Conservation (phyloP, 106 monocot genomes). For the Narthecium ossifragum region DNA sequence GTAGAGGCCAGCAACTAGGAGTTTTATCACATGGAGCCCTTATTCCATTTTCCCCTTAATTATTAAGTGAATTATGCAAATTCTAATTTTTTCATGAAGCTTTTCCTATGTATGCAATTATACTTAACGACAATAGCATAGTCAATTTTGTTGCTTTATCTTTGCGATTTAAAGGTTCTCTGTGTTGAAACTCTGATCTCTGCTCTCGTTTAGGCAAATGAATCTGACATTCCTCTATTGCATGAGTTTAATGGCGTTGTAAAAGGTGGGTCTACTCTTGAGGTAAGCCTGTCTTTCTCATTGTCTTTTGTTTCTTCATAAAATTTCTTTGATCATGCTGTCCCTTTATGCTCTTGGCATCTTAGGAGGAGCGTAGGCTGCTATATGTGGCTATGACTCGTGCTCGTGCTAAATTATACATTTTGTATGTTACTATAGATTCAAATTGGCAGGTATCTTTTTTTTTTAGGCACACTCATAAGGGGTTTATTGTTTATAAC, state of each 20-base stretch:
- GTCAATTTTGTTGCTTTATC: no score
- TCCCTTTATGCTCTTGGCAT: not conserved
- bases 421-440: slow-evolving; percentile 64
- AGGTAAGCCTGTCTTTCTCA: slow-evolving; percentile 37
- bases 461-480: no score
- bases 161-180: no score
- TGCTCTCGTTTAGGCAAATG: slow-evolving; percentile 55
- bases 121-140: no score
- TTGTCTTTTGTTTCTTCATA: not conserved
- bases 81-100: no score
- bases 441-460: slow-evolving; percentile 73
- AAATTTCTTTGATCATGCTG: not conserved
- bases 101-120: no score
- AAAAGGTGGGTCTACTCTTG: slow-evolving; percentile 43
- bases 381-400: slow-evolving; percentile 94
- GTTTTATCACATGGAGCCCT: no score
- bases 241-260: slow-evolving; percentile 55
- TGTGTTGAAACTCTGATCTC: no score
- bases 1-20: no score
- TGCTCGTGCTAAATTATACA: slow-evolving; percentile 71
- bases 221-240: slow-evolving; percentile 88
- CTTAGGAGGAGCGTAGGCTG: slow-evolving; percentile 86
- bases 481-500: no score
- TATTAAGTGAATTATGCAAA: no score
- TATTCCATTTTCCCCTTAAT: no score